Base-by-base conservation (phyloP, 2,329 filamentous ascomycete genomes). In the Thielaviopsis musarum region DNA sequence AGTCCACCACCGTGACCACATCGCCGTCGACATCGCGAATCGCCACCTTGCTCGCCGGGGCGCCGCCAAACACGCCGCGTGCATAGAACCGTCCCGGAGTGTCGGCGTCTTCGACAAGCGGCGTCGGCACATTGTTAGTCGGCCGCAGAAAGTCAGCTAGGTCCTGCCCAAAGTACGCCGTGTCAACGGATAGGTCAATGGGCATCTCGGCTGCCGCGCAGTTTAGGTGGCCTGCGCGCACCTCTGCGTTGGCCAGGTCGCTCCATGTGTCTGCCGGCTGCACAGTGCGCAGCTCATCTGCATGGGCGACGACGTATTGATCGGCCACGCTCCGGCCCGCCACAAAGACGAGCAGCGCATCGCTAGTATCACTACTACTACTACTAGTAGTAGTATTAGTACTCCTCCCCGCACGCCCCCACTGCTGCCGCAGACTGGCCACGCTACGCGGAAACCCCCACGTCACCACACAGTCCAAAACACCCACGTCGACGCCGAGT, bases 131-230 rank as follows among this genome's bases (percentile, higher is more conserved):
- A 6, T 19, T 15, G 15, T 54, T 54, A 28, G 21, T 19, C 5
- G 54, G 53, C 30, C 38, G 12, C 30, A 61, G 70, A 1, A 97
- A 76, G 59, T 87, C 82, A 0, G n/a, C 26, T 6, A 60, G 51
- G n/a, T 58, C 56, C 12, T 80, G 74, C 2, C 89, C 88, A 67
- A 98, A 95, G 69, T 94, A 98, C 21, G 74, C 68, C 2, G 74
- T 73, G 68, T 98, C 93, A 63, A 87, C 80, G 24, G 79, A 78
- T 0, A 88, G 81, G n/a, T 81, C 80, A 61, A 98, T 88, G 0
- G 93, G 91, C 84, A 96, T 91, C 68, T 98, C 93, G 66, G 88
- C 87, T 1, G 93, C 93, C 0, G 93, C 93, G 67, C 93, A 98
- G 70, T 98, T 93, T 6, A 98, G 77, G 67, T 98, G 93, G 0